A percentile compares a stretch with the other conserved stretches of the same genome.
Conservation (phyloP, 805 yeast genomes). For the Metschnikowia arizonensis region DNA sequence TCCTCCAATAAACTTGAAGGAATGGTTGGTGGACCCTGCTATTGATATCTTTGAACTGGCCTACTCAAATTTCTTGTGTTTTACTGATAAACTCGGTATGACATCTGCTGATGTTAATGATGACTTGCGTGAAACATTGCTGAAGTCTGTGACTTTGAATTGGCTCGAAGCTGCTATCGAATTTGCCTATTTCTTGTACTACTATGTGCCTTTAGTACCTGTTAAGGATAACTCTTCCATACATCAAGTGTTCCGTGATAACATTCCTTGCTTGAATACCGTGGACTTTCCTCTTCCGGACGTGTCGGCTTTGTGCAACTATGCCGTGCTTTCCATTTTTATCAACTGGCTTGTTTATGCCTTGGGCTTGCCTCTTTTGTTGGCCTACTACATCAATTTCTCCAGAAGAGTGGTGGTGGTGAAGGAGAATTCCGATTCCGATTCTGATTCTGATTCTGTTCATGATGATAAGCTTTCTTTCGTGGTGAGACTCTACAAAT, state of each 20-base stretch:
- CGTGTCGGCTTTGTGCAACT: slow-evolving; percentile 29
- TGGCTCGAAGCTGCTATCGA: slow-evolving; percentile 31
- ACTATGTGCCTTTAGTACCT: slow-evolving; percentile 34
- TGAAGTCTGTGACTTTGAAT: slow-evolving; percentile 35
- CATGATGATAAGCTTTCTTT: slow-evolving; percentile 11
- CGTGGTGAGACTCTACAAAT: slow-evolving; percentile 34
- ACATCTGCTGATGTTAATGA: slow-evolving; percentile 34
- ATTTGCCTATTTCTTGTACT: slow-evolving; percentile 28
- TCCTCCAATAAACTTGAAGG: slow-evolving; percentile 39
- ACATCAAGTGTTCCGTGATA: slow-evolving; percentile 35
- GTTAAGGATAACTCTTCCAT: slow-evolving; percentile 32
- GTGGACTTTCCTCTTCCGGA: slow-evolving; percentile 33
- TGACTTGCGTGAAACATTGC: slow-evolving; percentile 37
- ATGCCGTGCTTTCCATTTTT: slow-evolving; percentile 29
- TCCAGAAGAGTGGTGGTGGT: slow-evolving; percentile 38
- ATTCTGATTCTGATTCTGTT: no score
- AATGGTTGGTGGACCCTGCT: slow-evolving; percentile 36
- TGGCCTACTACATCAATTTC: slow-evolving; percentile 51
- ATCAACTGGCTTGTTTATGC: slow-evolving; percentile 40
- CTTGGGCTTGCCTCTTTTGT: slow-evolving; percentile 37
- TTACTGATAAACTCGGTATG: slow-evolving; percentile 35
- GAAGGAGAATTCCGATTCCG: no score
- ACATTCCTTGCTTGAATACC: slow-evolving; percentile 22
- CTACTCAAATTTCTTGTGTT: slow-evolving; percentile 24
- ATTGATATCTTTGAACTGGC: slow-evolving; percentile 27